phyloP scores from a whole-genome alignment of 2,329 filamentous ascomycete species.

The Aspergillus quadrilineatus region DNA sequence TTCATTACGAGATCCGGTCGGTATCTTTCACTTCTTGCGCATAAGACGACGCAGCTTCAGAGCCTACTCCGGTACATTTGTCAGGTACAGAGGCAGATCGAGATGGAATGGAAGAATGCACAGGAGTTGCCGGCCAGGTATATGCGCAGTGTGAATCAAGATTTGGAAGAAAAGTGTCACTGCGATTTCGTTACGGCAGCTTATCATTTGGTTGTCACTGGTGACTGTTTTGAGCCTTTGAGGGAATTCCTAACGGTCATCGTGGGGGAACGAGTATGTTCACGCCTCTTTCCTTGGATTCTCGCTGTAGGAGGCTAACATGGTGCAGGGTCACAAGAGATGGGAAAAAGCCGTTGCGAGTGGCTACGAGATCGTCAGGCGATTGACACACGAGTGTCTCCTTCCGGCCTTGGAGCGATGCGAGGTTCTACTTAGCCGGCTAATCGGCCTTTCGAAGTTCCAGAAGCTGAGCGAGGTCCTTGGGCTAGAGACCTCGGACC shows the following conservation, averaged over 20 bases:
- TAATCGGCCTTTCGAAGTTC: constrained; percentile 80
- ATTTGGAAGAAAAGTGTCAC: constrained; percentile 64
- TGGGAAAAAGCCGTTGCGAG: constrained; percentile 87
- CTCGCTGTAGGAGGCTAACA: constrained; percentile 10
- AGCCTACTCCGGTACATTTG: constrained; percentile 82
- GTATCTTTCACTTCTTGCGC: constrained; percentile 79
- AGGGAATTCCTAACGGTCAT: constrained; percentile 88
- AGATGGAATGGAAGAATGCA: constrained; percentile 78
- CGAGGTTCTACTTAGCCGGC: constrained; percentile 74
- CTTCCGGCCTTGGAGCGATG: constrained; percentile 84
- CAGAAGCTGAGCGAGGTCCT: constrained; percentile 66
- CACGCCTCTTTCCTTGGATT: neutral
- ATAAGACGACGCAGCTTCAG: constrained; percentile 82
- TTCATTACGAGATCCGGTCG: constrained; percentile 74
- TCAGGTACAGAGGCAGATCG: constrained; percentile 76
- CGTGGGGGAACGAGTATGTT: constrained; percentile 69
- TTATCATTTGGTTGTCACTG: constrained; percentile 81
- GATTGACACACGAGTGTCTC: constrained; percentile 80
- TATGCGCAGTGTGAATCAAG: constrained; percentile 72
- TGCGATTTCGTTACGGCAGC: constrained; percentile 71
- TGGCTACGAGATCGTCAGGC: constrained; percentile 74
- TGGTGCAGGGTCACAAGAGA: constrained; percentile 74
- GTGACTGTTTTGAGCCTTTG: constrained; percentile 71
- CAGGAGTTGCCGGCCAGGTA: constrained; percentile 78
- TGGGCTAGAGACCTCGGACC: constrained; percentile 63